Evolutionary conservation across 1,139 yeast species (phyloP), one percentile per base, ranked within the genome.

Genomic region (Komagataea norvegica): DNA sequence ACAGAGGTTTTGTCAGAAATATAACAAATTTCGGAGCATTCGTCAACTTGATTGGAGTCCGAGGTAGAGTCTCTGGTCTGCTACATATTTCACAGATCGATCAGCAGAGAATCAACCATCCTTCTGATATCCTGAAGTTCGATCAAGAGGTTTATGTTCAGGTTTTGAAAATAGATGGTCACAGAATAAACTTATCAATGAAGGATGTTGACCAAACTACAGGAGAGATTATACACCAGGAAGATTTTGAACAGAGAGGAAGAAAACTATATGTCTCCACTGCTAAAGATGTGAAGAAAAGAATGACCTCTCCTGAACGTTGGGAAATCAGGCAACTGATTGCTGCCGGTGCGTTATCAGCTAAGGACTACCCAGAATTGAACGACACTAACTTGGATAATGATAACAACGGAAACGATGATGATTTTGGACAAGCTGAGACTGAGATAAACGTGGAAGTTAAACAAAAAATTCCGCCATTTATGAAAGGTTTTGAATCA

Each of bases 241-340:
- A 19, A 4, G 50, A 36, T 11, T 41, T 29, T 21, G 36, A 37
- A 8, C 37, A 34, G 20, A 43, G 49, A 17, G 65, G 64, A 22
- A 56, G 64, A 39, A 60, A 44, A 35, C 34, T 46, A 24, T 41
- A 46, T 40, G 39, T 50, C 14, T 25, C 31, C 8, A 18, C 34
- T 19, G 21, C 35, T 16, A 17, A 23, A 13, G 29, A 46, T n/a
- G 40, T 41, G 5, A 58, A 66, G 40, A 68, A 78, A 49, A 64
- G 86, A 36, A 58, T 82, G 26, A 80, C 93, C 0, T 82, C 94
- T 0, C 94, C 95, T 1, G 97, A 89, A 57, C 63, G 89, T 41
- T 89, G 96, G 95, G 96, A 89, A 53, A 71, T 86, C 36, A 68
- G 85, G 24, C 96, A 89, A 53, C 64, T 86, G 24, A 80, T 83